Evolutionary conservation across 768 basidiomycete species (phyloP).

Genomic region (Russula ochroleuca): DNA sequence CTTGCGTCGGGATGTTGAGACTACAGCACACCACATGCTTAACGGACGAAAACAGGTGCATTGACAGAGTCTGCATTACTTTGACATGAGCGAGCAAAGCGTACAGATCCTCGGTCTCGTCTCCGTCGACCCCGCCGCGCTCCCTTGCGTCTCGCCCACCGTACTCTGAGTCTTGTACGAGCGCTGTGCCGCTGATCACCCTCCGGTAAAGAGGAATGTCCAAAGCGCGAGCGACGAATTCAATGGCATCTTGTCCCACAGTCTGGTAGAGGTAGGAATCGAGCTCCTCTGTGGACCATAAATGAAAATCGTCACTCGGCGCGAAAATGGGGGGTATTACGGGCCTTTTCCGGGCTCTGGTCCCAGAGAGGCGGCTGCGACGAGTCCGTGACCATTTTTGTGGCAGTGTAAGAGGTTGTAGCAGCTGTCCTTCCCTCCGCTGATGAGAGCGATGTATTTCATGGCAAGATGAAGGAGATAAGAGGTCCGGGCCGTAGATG

Average conservation of each 20-base stretch:
- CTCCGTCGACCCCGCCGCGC: constrained; percentile 58
- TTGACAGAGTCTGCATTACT: constrained; percentile 40
- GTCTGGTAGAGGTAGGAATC: constrained; percentile 99
- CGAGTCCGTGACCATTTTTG: constrained; percentile 78
- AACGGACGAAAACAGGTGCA: constrained; percentile 1
- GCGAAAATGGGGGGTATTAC: constrained; percentile 27
- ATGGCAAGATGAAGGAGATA: constrained; percentile 38
- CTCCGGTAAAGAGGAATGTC: constrained; percentile 81
- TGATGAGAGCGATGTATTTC: constrained; percentile 92
- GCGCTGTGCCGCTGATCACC: constrained; percentile 73
- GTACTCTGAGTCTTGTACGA: constrained; percentile 83
- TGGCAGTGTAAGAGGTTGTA: constrained; percentile 90
- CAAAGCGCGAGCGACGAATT: constrained; percentile 78
- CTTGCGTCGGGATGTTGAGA: constrained; percentile 70
- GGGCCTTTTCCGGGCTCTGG: constrained; percentile 84
- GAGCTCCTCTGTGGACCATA: constrained; percentile 75
- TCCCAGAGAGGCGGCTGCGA: constrained; percentile 84
- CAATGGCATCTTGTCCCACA: constrained; percentile 94
- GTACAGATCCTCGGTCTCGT: constrained; percentile 95
- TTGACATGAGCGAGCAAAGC: constrained; percentile 68
- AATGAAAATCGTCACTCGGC: constrained; percentile 28
- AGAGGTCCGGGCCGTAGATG: constrained; percentile 2
- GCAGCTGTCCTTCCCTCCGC: constrained; percentile 97
- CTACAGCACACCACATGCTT: constrained; percentile 39
- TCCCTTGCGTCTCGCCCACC: constrained; percentile 54